phyloP scores from a whole-genome alignment of 352 stramenopile genomes.

The Globisporangium camurandrum region DNA sequence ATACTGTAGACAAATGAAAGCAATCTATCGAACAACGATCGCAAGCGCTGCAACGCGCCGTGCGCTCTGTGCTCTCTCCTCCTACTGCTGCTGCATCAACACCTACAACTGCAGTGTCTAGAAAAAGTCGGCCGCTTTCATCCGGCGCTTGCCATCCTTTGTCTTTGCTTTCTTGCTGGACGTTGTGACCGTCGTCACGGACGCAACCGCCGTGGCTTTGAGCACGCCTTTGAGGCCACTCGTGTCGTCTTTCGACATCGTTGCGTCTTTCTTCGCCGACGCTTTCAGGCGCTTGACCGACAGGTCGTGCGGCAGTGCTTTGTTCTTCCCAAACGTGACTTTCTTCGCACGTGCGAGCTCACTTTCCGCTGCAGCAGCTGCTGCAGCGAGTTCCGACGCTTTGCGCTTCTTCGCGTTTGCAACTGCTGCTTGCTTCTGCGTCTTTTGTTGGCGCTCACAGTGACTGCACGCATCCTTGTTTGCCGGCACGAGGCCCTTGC shows the following conservation, averaged over 20 bases:
- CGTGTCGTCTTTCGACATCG: constrained; percentile 34
- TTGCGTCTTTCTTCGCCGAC: constrained; percentile 58
- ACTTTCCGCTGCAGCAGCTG: constrained; percentile 19
- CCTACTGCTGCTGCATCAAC: background rate
- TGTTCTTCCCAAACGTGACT: constrained; percentile 85
- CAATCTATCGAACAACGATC: background rate
- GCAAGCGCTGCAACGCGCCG: background rate
- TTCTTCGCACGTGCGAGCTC: constrained; percentile 45
- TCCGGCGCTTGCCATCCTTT: constrained; percentile 38
- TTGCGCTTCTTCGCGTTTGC: constrained; percentile 62
- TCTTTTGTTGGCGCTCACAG: constrained; percentile 57
- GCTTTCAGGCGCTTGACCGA: constrained; percentile 81
- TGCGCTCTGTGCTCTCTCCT: background rate
- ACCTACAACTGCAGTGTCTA: too few species aligned
- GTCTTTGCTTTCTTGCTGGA: constrained; percentile 29
- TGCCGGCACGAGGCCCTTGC: constrained; percentile 60
- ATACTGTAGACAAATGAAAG: background rate
- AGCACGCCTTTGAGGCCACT: constrained; percentile 73
- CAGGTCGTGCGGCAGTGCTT: constrained; percentile 62
- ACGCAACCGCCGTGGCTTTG: constrained; percentile 48
- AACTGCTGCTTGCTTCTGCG: constrained; percentile 46
- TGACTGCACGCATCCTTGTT: constrained; percentile 63
- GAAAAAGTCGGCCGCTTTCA: constrained; percentile 69
- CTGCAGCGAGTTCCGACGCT: constrained; percentile 27
- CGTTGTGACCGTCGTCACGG: constrained; percentile 9